Evolutionary conservation across 1,284 basidiomycete genomes (phyloP), one percentile per base, ranked within the genome.

Genomic region (Peniophora sp.): DNA sequence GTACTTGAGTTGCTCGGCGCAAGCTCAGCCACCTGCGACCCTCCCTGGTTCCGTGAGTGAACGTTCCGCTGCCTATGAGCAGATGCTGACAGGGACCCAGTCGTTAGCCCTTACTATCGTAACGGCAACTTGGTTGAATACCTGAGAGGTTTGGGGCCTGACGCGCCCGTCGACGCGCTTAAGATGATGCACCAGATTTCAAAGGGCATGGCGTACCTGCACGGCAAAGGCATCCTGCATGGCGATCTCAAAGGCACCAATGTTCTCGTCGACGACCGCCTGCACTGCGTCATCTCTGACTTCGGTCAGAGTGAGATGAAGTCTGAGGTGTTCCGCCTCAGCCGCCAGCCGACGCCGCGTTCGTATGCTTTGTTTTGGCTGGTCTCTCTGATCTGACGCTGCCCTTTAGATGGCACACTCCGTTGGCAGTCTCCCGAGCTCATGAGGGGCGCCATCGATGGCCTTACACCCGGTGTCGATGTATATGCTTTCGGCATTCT

Each of bases 261-360:
- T 62, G 77, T 91, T 6, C 74, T 92, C 2, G 79, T 91, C 10
- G 78, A 83, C 57, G 82, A 87, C 57, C 65, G 72, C 2, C 69
- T 75, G 10, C 77, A 72, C 48, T 89, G 85, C 54, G 71, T 89
- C 36, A 80, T 91, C 50, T 79, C 83, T 12, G 87, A 90, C 61
- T 91, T 91, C 62, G 87, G 86, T 0, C 83, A 90, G 63, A 85
- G 78, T 58, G 81, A 86, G 64, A 81, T 91, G 74, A 86, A 82
- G 68, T 76, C 72, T 22, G 85, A 89, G 60, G 81, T 75, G 2
- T 80, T 74, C 58, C 72, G 78, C 24, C 64, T 84, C 3, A 85
- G 78, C 56, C 78, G 79, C 17, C 68, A 65, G 41, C 62, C 71
- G 3, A 67, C 69, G 16, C 74, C 75, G n/a, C n/a, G n/a, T n/a